Base-by-base conservation (phyloP, 2,329 filamentous ascomycete genomes). In the Phialemonium atrogriseum region DNA sequence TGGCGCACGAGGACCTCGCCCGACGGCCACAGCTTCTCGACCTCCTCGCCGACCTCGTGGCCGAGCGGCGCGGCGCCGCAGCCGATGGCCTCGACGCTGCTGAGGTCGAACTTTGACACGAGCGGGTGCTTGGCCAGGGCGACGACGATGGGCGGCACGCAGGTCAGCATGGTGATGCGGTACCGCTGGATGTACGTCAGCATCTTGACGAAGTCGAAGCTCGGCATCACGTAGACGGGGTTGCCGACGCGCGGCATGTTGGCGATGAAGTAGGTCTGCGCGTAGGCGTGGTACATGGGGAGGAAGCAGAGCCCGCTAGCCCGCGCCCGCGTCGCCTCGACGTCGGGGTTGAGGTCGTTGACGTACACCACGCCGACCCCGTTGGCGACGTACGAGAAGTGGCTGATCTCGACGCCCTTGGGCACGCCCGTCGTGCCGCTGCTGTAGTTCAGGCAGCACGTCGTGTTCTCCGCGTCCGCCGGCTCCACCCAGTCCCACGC, bases 331-430 rank as follows among this genome's bases (percentile, higher is more conserved):
- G 60, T 60, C 24, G 55, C 52, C 28, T 64, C 55, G 42, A 66
- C 68, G 2, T 75, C 63, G 0, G 66, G 60, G n/a, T 67, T 51
- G 15, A 67, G 51, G 9, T 56, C 43, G 3, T 50, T 44, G 14
- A 74, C 53, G 41, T 64, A 58, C n/a, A 68, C 61, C 11, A 75
- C 70, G 37, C 82, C 76, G 10, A 62, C 46, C 42, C 75, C 70
- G 49, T 89, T 89, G 39, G 83, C 69, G 25, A 87, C 71, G 47
- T 85, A 84, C 43, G 85, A 82, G 37, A 66, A 62, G 55, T 93
- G 85, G n/a, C 77, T 76, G 41, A 91, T 81, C 56, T 83, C 77
- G 10, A 91, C 85, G 9, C 86, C 86, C 52, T 93, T 93, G 8
- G 85, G 84, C 4, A 86, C 67, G 6, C 86, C 85, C 0, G 86